Conservation (phyloP, 768 basidiomycete genomes). For the Naganishia onofrii region DNA sequence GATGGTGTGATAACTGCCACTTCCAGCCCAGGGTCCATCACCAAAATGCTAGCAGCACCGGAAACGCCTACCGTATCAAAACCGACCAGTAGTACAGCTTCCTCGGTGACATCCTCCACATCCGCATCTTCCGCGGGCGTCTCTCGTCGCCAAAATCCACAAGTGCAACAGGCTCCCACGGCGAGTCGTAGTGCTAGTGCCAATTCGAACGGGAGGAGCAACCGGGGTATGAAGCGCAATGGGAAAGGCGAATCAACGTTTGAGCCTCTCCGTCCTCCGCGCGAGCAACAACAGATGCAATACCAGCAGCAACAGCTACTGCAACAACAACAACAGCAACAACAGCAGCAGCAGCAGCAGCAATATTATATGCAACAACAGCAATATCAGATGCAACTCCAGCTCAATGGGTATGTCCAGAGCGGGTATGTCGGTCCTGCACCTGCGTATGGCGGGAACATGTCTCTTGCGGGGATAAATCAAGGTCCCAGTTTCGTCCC, state of each 20-base stretch:
- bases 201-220: slow-evolving; percentile 17
- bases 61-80: slow-evolving; percentile 8
- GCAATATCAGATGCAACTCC: slow-evolving; percentile 23
- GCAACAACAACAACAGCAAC: no score
- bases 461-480: not conserved
- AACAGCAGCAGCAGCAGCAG: slow-evolving; percentile 20
- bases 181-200: slow-evolving; percentile 16
- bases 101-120: slow-evolving; percentile 15
- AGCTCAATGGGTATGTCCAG: slow-evolving; percentile 18
- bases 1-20: slow-evolving; percentile 8
- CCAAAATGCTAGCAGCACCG: not conserved
- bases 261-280: slow-evolving; percentile 28
- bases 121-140: slow-evolving; percentile 11
- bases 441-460: not conserved
- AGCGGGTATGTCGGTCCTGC: slow-evolving; percentile 17
- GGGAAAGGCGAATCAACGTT: slow-evolving; percentile 22
- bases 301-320: slow-evolving; percentile 25
- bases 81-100: not conserved
- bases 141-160: slow-evolving; percentile 4
- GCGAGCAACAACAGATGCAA: not conserved
- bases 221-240: slow-evolving; percentile 16
- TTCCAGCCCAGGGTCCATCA: slow-evolving; percentile 7
- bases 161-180: not conserved
- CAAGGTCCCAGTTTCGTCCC: not conserved
- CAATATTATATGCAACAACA: slow-evolving; percentile 20